Base-by-base conservation (phyloP, 2,329 filamentous ascomycete species). In the Clonostachys solani region DNA sequence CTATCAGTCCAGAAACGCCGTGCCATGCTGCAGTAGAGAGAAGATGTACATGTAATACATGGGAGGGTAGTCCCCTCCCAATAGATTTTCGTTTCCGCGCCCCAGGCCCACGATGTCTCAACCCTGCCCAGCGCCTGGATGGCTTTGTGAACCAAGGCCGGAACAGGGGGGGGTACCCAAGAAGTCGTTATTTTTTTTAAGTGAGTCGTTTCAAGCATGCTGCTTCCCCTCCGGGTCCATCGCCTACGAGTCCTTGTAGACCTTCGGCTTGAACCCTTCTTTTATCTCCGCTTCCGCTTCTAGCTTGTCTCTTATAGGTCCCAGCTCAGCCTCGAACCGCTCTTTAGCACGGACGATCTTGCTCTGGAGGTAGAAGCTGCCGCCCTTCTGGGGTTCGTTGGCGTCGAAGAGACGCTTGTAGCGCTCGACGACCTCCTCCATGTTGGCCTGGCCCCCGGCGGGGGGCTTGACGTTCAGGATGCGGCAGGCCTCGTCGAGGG, bases 291-390 rank as follows among this genome's bases (percentile, higher is more conserved):
- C 84, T 61, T 95, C 90, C 59, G 83, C 76, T 56, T 84, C 83
- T 13, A 80, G 78, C 63, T 85, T 83, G 63, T 89, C 85, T 59
- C 83, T 76, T 50, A 84, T 80, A 49, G 87, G 83, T 54, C 84
- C 78, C 38, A 94, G 73, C 69, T 99, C 92, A 59, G 86, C 78
- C 73, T 97, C 92, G 71, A 99, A 87, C 54, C 94, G 78, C 72
- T 99, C 92, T 59, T 92, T 82, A 49, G 94, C 94, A 52, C 94
- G 79, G 57, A 97, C 71, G 47, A 99, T 83, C 73, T 99, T 99
- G 77, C 92, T 97, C 72, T 99, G 94, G 43, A 99, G 77, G 69
- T 99, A 99, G 71, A 99, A 99, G 60, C 91, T 96, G 46, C 94
- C 94, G 35, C 94, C 94, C 63, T 96, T 96, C 68, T 95, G 79